Conservation (phyloP, 2,329 filamentous ascomycete species). For the Hypoxylon sp. region DNA sequence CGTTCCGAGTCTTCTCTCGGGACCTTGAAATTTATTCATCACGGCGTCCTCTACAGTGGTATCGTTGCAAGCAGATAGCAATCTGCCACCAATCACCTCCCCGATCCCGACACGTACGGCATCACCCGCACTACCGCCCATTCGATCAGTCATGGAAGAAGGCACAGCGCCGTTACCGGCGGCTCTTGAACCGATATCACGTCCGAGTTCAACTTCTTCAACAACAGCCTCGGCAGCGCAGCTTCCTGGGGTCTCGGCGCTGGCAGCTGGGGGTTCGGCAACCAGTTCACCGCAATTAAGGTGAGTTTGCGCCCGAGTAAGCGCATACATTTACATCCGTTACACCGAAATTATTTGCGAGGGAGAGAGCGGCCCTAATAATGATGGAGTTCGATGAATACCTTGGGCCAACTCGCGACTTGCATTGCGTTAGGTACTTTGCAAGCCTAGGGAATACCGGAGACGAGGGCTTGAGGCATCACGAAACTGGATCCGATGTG, state of each 20-base stretch:
- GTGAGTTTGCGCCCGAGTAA: constrained; percentile 54
- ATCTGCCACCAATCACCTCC: constrained; percentile 43
- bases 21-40: constrained; percentile 39
- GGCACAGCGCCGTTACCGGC: constrained; percentile 57
- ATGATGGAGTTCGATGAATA: not conserved
- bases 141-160: constrained; percentile 62
- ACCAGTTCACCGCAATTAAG: constrained; percentile 61
- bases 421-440: not conserved
- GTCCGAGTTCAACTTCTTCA: constrained; percentile 65
- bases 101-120: constrained; percentile 42
- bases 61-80: constrained; percentile 41
- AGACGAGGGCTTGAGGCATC: not conserved
- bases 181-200: constrained; percentile 63
- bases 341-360: not conserved
- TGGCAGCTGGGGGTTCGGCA: constrained; percentile 58
- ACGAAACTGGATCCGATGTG: not conserved
- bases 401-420: constrained; percentile 10
- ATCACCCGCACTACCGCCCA: constrained; percentile 45
- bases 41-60: constrained; percentile 46
- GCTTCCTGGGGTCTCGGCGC: constrained; percentile 61
- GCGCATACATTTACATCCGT: constrained; percentile 1
- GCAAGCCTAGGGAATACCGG: not conserved
- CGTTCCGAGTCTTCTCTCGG: constrained; percentile 46
- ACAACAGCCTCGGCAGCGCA: constrained; percentile 61
- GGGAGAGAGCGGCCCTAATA: constrained; percentile 1